phyloP scores from a whole-genome alignment of 2,329 filamentous ascomycete species.

The Xylaria sp. region DNA sequence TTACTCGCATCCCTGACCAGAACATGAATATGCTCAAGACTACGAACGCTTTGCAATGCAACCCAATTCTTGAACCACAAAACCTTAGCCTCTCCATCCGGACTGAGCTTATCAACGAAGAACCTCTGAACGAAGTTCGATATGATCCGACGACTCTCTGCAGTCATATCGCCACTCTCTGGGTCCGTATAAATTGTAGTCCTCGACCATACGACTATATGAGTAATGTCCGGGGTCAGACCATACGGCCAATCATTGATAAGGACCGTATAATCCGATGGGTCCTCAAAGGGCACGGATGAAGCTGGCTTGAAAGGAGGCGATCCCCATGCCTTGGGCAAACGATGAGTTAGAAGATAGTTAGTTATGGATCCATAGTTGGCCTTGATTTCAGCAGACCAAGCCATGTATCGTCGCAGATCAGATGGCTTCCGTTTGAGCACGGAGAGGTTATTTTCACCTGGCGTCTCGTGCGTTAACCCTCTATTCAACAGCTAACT shows the following conservation, averaged over 20 bases:
- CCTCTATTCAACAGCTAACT: slow-evolving; percentile 42
- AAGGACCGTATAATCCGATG: slow-evolving; percentile 71
- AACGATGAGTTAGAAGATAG: slow-evolving; percentile 75
- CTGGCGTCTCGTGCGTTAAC: slow-evolving; percentile 39
- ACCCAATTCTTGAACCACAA: slow-evolving; percentile 97
- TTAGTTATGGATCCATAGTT: slow-evolving; percentile 80
- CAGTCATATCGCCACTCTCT: slow-evolving; percentile 73
- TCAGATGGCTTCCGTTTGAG: slow-evolving; percentile 84
- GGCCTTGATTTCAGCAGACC: slow-evolving; percentile 71
- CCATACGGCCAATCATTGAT: slow-evolving; percentile 96
- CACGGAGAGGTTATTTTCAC: slow-evolving; percentile 66
- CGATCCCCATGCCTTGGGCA: slow-evolving; percentile 69
- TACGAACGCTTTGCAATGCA: slow-evolving; percentile 83
- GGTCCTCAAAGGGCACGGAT: slow-evolving; percentile 56
- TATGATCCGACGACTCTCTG: slow-evolving; percentile 67
- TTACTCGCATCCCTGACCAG: slow-evolving; percentile 62
- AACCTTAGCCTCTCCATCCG: slow-evolving; percentile 56
- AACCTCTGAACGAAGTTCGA: slow-evolving; percentile 71
- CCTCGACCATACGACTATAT: slow-evolving; percentile 92
- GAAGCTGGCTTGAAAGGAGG: slow-evolving; percentile 62
- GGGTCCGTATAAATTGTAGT: slow-evolving; percentile 76
- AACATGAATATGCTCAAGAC: slow-evolving; percentile 90
- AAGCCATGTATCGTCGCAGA: slow-evolving; percentile 78
- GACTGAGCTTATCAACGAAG: slow-evolving; percentile 66
- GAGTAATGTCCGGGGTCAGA: slow-evolving; percentile 67